phyloP scores from a whole-genome alignment of 2,329 filamentous ascomycete species.

The Cordyceps cicadae region DNA sequence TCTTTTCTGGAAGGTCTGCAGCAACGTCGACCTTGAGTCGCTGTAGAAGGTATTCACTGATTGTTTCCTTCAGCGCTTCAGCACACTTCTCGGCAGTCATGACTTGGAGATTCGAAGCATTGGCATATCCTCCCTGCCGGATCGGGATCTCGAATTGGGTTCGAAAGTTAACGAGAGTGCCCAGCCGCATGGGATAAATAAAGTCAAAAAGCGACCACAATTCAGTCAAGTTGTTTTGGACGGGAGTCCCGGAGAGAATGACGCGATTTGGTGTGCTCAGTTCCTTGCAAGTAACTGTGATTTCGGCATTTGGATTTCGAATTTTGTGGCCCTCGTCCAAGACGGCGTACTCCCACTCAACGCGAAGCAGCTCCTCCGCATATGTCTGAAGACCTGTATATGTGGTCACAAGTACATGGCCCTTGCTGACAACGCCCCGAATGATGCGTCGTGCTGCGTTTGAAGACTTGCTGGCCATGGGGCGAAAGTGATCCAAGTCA shows the following conservation, averaged over 20 bases:
- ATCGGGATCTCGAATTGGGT: slow-evolving; percentile 93
- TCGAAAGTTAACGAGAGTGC: slow-evolving; percentile 83
- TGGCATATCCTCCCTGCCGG: slow-evolving; percentile 85
- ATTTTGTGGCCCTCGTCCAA: slow-evolving; percentile 98
- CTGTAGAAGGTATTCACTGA: slow-evolving; percentile 87
- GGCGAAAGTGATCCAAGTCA: slow-evolving; percentile 36
- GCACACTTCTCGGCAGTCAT: slow-evolving; percentile 93
- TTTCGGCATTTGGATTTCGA: slow-evolving; percentile 87
- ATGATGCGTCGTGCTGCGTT: slow-evolving; percentile 73
- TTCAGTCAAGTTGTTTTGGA: slow-evolving; percentile 94
- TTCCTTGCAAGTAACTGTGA: slow-evolving; percentile 93
- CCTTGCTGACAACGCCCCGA: slow-evolving; percentile 69
- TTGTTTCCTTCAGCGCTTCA: slow-evolving; percentile 85
- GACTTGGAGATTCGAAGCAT: slow-evolving; percentile 87
- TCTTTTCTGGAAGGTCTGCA: slow-evolving; percentile 88
- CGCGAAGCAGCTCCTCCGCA: slow-evolving; percentile 67
- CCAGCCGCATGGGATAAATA: slow-evolving; percentile 90
- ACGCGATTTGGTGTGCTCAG: slow-evolving; percentile 81
- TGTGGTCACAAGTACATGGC: slow-evolving; percentile 90
- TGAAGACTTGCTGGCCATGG: slow-evolving; percentile 24
- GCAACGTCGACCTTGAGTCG: slow-evolving; percentile 91
- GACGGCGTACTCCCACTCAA: slow-evolving; percentile 88
- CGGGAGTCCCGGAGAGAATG: slow-evolving; percentile 91
- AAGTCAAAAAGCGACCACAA: slow-evolving; percentile 98
- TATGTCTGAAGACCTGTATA: slow-evolving; percentile 96